Evolutionary conservation across 768 basidiomycete species (phyloP).

Genomic region (Mrakia blollopis): DNA sequence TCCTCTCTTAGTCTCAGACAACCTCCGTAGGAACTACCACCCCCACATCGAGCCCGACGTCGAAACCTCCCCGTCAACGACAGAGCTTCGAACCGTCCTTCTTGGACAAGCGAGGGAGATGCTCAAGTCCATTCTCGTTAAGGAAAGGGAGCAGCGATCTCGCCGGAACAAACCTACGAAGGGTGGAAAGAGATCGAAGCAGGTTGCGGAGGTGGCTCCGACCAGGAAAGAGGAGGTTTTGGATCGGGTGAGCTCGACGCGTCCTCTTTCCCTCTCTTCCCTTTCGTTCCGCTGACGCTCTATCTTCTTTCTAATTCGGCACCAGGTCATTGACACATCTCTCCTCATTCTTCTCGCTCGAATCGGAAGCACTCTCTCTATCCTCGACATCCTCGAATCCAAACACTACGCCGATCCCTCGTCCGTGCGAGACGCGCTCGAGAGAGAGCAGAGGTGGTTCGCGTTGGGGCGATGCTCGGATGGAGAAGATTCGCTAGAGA

Average conservation of each 20-base stretch:
- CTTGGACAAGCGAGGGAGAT: conserved; percentile 65
- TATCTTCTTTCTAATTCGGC: neutral
- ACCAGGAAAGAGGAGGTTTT: conserved; percentile 10
- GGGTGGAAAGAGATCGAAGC: conserved; percentile 32
- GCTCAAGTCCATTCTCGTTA: conserved; percentile 59
- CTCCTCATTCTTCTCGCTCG: conserved; percentile 68
- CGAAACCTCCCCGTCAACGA: conserved; percentile 62
- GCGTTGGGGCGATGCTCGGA: conserved; percentile 13
- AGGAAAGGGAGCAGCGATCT: conserved; percentile 46
- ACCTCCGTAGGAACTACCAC: conserved; percentile 88
- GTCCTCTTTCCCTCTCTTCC: neutral
- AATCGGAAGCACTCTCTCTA: conserved; percentile 39
- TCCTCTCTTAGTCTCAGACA: conserved; percentile 62
- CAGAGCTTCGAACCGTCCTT: conserved; percentile 62
- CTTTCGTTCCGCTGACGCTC: neutral
- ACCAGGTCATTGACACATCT: conserved; percentile 72
- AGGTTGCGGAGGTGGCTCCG: neutral
- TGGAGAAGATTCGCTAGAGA: conserved; percentile 57
- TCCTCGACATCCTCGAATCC: conserved; percentile 19
- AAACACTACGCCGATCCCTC: conserved; percentile 15
- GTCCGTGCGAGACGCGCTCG: conserved; percentile 11
- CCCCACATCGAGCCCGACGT: conserved; percentile 73
- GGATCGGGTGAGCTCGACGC: conserved; percentile 21
- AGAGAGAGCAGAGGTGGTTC: conserved; percentile 23
- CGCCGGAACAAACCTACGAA: conserved; percentile 49